These are phyloP conservation scores for Suillus discolor DNA, from an alignment of 768 basidiomycete species.

Conservation along the genomic window DNA sequence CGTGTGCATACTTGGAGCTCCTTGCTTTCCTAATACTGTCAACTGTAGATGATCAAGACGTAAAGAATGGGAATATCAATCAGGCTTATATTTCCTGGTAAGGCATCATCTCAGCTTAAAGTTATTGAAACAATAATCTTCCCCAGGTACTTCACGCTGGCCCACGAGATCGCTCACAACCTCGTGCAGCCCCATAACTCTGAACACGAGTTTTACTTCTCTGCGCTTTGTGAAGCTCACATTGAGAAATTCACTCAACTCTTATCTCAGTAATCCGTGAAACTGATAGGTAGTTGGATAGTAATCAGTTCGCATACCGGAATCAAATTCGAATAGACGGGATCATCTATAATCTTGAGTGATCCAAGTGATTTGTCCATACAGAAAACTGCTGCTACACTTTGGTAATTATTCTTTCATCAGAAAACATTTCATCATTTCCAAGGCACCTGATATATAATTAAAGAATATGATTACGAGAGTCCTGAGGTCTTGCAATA, in stretches of 20 bases:
- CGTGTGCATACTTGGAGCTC: slow-evolving; percentile 33
- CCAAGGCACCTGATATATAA: background rate
- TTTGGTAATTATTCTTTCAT: no score
- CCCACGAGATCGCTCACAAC: slow-evolving; percentile 94
- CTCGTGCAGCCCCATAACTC: slow-evolving; percentile 85
- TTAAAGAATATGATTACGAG: background rate
- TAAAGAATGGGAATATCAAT: slow-evolving; percentile 49
- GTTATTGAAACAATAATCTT: background rate
- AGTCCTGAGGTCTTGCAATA: slow-evolving; percentile 6
- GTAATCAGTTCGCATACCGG: background rate
- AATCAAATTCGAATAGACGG: background rate
- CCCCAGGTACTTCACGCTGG: slow-evolving; percentile 83
- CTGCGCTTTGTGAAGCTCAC: slow-evolving; percentile 80
- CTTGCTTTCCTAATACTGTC: background rate
- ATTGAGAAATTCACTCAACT: slow-evolving; percentile 44
- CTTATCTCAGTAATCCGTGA: slow-evolving; percentile 16
- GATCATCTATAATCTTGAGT: background rate
- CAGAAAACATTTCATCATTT: background rate
- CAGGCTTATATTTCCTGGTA: slow-evolving; percentile 85
- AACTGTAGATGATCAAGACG: slow-evolving; percentile 67
- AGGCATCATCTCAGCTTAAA: slow-evolving; percentile 15
- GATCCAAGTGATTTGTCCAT: background rate
- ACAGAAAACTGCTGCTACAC: background rate
- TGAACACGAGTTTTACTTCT: slow-evolving; percentile 94
- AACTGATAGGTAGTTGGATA: background rate